phyloP scores from a whole-genome alignment of 1,139 yeast species.

The Saccharomyces hybrid region DNA sequence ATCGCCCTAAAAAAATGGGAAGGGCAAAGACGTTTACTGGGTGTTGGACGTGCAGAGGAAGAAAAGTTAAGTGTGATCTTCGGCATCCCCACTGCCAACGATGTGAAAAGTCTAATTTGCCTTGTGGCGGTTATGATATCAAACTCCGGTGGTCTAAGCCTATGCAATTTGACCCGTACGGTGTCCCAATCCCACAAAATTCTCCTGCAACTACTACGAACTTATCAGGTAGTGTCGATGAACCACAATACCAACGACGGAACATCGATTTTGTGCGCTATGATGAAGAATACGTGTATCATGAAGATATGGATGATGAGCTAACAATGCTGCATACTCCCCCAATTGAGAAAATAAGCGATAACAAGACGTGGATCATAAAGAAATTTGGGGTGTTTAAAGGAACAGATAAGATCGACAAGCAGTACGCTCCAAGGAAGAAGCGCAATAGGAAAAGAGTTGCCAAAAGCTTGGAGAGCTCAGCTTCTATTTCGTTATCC shows the following conservation, averaged over 20 bases:
- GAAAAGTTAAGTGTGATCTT: conserved; percentile 56
- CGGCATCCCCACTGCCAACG: conserved; percentile 46
- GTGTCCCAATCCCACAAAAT: conserved; percentile 29
- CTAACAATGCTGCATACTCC: conserved; percentile 55
- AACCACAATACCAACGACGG: conserved; percentile 44
- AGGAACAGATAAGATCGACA: conserved; percentile 18
- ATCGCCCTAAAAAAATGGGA: conserved; percentile 6
- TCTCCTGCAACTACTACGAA: conserved; percentile 19
- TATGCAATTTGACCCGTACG: conserved; percentile 39
- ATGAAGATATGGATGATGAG: conserved; percentile 78
- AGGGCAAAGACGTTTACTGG: conserved; percentile 47
- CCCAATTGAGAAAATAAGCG: conserved; percentile 36
- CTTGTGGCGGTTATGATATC: conserved; percentile 78
- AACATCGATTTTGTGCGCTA: conserved; percentile 72
- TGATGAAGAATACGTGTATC: conserved; percentile 55
- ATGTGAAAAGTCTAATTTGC: conserved; percentile 48
- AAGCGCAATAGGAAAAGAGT: background rate
- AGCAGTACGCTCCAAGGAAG: conserved; percentile 1
- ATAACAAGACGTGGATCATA: conserved; percentile 47
- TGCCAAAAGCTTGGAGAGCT: background rate
- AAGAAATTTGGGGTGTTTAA: conserved; percentile 87
- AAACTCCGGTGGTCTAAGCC: conserved; percentile 72
- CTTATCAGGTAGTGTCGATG: conserved; percentile 12
- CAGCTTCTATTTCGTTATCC: background rate
- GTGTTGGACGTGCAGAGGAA: conserved; percentile 55